Base-by-base conservation (phyloP, 805 yeast species). In the Metschnikowia lunata region DNA sequence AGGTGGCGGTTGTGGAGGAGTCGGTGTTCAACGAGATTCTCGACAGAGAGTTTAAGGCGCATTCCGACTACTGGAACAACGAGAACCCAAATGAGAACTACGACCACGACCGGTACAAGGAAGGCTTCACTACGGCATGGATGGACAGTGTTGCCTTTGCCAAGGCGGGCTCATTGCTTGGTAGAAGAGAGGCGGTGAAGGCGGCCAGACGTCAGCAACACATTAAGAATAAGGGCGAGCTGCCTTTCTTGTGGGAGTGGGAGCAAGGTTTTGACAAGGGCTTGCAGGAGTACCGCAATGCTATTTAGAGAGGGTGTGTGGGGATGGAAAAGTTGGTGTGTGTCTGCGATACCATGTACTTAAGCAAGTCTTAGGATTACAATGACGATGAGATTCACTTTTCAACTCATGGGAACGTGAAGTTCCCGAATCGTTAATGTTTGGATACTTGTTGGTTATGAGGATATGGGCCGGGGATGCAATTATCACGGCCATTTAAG, bases 241-340 rank as follows among this genome's bases (percentile, higher is more conserved):
- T 83, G 54, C 69, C 69, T 11, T 76, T 72, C 57, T 43, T 80
- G 42, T 91, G 97, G 96, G 96, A 86, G 63, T 91, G 88, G 85
- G 88, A 84, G 26, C 95, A 85, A 54, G 97, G 96, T 0, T 89
- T 79, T 57, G 78, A 77, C 39, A 75, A 76, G 37, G 97, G 88
- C 0, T 52, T 78, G 30, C 61, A 63, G 31, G 71, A 71, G 39
- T 81, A 74, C 12, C 34, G 18, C 26, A 42, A 40, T 29, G 42
- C 44, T 18, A 18, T 18, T 18, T 18, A 18, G 23, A 18, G 23
- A 18, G 23, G 23, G 5, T 18, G 4, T 5, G 23, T 18, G 23
- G 23, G 23, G 23, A 3, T 18, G 23, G 23, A 18, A 18, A 18
- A 5, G 23, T 18, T 18, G 23, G 23, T 3, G 23, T 5, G 23